phyloP scores from a whole-genome alignment of 2,329 filamentous ascomycete species.

The Ophiocordyceps polyrhachis-furcata region DNA sequence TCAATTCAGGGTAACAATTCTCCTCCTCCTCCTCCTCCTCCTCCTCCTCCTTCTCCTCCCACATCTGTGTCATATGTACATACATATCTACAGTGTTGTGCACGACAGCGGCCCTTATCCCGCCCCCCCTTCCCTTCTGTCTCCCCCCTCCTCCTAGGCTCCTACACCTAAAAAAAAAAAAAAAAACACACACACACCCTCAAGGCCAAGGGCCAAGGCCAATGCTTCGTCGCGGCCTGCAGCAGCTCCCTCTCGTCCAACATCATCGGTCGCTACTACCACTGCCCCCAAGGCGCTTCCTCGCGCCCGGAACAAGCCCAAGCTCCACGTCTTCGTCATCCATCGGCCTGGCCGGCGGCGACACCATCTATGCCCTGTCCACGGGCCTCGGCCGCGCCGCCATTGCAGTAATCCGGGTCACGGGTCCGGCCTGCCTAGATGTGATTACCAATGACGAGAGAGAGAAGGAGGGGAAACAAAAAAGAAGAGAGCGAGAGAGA shows the following conservation, averaged over 20 bases:
- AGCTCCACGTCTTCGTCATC: neutral
- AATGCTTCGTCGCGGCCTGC: neutral
- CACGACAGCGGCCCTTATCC: too few species aligned
- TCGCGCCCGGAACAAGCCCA: neutral
- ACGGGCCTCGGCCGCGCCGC: conserved; percentile 72
- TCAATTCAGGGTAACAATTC: too few species aligned
- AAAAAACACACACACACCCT: too few species aligned
- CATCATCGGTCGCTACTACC: neutral
- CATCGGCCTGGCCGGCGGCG: conserved; percentile 8
- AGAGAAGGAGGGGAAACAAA: neutral
- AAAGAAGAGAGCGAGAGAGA: too few species aligned
- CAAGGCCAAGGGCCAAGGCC: too few species aligned
- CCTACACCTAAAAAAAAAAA: too few species aligned
- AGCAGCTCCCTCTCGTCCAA: neutral
- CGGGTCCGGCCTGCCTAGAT: conserved; percentile 55
- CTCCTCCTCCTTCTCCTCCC: too few species aligned
- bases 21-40: too few species aligned
- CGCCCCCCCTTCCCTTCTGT: too few species aligned
- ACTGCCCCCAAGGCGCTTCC: neutral
- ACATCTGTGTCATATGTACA: too few species aligned
- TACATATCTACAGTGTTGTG: too few species aligned
- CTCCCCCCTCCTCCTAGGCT: too few species aligned
- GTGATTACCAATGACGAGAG: conserved; percentile 21
- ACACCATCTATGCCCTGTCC: conserved; percentile 84
- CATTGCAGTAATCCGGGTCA: conserved; percentile 78